phyloP scores from a whole-genome alignment of 2,329 filamentous ascomycete genomes.

The Cladosporium cucumerinum region DNA sequence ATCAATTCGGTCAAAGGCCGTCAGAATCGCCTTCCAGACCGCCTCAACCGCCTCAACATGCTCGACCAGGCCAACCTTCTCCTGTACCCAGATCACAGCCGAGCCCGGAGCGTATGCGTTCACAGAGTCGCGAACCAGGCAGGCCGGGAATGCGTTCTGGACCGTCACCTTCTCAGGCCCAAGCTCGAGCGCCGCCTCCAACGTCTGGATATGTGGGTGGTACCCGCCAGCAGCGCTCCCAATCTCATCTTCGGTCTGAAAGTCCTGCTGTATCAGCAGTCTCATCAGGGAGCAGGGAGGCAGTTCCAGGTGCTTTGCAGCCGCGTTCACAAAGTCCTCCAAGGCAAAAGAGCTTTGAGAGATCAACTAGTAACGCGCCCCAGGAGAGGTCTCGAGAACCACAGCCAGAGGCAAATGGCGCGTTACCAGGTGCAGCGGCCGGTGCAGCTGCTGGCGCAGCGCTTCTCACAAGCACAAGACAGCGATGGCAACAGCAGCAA shows the following conservation, averaged over 20 bases:
- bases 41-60: not conserved
- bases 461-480: constrained; percentile 9
- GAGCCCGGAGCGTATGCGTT: constrained; percentile 36
- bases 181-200: constrained; percentile 4
- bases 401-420: constrained; percentile 3
- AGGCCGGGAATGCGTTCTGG: constrained; percentile 26
- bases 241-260: constrained; percentile 17
- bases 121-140: constrained; percentile 27
- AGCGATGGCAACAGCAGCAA: constrained; percentile 14
- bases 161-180: constrained; percentile 25
- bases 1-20: constrained; percentile 26
- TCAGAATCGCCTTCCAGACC: constrained; percentile 13
- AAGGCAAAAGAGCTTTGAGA: constrained; percentile 17
- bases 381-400: constrained; percentile 1
- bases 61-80: not conserved
- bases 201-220: not conserved
- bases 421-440: not conserved
- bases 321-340: constrained; percentile 24
- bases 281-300: constrained; percentile 12
- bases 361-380: constrained; percentile 1
- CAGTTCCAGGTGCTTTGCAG: not conserved
- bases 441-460: constrained; percentile 15
- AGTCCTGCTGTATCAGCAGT: constrained; percentile 19
- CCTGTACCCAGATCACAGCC: constrained; percentile 27
- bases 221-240: not conserved